Percentiles rank a stretch among this genome's conserved stretches.
Conservation (phyloP, 1,139 yeast species). For the Groenewaldozyma sp. region DNA sequence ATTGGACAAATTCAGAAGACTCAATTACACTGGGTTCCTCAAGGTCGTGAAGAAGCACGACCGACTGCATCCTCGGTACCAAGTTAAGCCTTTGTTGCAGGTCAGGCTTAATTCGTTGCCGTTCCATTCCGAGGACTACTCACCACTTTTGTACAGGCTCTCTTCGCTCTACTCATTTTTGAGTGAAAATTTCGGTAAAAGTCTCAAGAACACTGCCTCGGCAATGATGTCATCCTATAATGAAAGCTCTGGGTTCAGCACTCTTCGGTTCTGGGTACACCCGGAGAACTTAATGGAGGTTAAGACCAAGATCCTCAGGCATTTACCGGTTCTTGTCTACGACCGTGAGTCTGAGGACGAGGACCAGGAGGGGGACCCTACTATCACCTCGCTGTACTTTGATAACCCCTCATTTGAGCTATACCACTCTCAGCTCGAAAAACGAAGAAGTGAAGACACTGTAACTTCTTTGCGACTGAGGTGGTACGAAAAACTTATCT, state of each 20-base stretch:
- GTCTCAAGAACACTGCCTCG: constrained; percentile 21
- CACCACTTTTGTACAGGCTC: constrained; percentile 78
- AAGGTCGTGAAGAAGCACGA: constrained; percentile 96
- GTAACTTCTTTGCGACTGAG: constrained; percentile 74
- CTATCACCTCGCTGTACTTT: constrained; percentile 77
- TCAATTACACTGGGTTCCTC: constrained; percentile 89
- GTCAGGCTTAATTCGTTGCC: constrained; percentile 84
- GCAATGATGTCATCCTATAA: constrained; percentile 26
- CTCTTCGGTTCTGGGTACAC: constrained; percentile 91
- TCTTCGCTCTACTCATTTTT: constrained; percentile 73
- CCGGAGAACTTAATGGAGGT: constrained; percentile 96
- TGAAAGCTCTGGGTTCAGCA: constrained; percentile 53
- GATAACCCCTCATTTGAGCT: constrained; percentile 77
- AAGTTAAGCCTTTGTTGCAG: constrained; percentile 79
- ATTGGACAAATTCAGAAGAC: constrained; percentile 78
- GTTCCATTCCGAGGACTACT: constrained; percentile 89
- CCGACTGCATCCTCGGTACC: constrained; percentile 73
- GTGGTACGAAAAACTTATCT: constrained; percentile 80
- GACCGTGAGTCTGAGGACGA: constrained; percentile 33
- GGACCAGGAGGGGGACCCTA: constrained; percentile 51
- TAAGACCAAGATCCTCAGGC: constrained; percentile 85
- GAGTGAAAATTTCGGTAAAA: constrained; percentile 46
- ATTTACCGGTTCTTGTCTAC: constrained; percentile 83
- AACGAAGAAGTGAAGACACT: constrained; percentile 39
- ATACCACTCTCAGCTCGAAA: constrained; percentile 74